Percentiles rank a stretch among this genome's conserved stretches.
These are phyloP conservation scores for Aspergillus panamensis DNA, from an alignment of 495 filamentous ascomycete genomes.

Conservation along the genomic window DNA sequence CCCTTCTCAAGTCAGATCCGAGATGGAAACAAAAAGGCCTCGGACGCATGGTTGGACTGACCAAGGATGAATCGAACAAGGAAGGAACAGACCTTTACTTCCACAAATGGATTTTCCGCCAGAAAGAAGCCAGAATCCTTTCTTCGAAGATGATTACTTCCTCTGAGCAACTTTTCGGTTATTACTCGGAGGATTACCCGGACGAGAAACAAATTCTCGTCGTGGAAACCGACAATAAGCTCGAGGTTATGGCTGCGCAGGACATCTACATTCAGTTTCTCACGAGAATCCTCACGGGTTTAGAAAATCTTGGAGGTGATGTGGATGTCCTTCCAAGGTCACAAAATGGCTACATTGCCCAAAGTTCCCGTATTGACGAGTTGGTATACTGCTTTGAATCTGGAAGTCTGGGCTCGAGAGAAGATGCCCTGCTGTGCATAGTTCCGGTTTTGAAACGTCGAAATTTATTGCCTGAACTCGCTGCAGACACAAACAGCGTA, in stretches of 20 bases:
- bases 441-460: slow-evolving; percentile 26
- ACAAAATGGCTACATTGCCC: slow-evolving; percentile 18
- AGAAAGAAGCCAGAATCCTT: slow-evolving; percentile 28
- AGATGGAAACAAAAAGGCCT: slow-evolving; percentile 20
- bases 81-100: slow-evolving; percentile 32
- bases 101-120: slow-evolving; percentile 40
- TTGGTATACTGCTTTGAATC: slow-evolving; percentile 28
- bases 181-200: slow-evolving; percentile 4
- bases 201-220: slow-evolving; percentile 25
- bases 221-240: slow-evolving; percentile 22
- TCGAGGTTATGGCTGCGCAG: slow-evolving; percentile 37
- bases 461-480: slow-evolving; percentile 26
- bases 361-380: slow-evolving; percentile 26
- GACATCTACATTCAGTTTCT: slow-evolving; percentile 39
- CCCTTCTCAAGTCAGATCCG: slow-evolving; percentile 25
- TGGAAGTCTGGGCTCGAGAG: slow-evolving; percentile 26
- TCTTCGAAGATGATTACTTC: slow-evolving; percentile 21
- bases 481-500: slow-evolving; percentile 22
- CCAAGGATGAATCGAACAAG: slow-evolving; percentile 18
- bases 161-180: slow-evolving; percentile 26
- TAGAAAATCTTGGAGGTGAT: slow-evolving; percentile 22
- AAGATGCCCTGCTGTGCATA: slow-evolving; percentile 39
- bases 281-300: slow-evolving; percentile 9
- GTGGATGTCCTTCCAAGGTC: slow-evolving; percentile 18
- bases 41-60: slow-evolving; percentile 30